Percentiles rank a stretch among this genome's conserved stretches.
Conservation (phyloP, 805 yeast genomes). For the Metschnikowia chrysomelidarum region DNA sequence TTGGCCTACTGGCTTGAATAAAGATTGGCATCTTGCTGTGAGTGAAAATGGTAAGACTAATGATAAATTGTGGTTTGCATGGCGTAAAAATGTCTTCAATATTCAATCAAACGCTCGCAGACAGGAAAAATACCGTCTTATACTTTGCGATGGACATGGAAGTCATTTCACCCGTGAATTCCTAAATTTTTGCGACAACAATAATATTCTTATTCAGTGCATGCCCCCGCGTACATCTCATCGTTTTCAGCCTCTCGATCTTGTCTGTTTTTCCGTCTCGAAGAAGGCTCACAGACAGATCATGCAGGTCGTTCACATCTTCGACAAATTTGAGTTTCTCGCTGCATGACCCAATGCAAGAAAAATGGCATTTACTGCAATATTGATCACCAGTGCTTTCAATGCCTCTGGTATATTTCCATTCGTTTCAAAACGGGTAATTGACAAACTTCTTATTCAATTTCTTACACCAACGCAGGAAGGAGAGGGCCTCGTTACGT, state of each 20-base stretch:
- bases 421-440: too few relatives aligned
- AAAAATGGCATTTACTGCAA: too few relatives aligned
- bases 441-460: too few relatives aligned
- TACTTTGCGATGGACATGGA: conserved; percentile 3
- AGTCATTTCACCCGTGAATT: conserved; percentile 1
- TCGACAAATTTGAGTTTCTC: too few relatives aligned
- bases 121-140: conserved; percentile 1
- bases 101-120: neutral
- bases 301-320: too few relatives aligned
- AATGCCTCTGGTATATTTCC: too few relatives aligned
- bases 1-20: neutral
- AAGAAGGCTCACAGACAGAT: conserved; percentile 1
- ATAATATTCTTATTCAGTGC: conserved; percentile 1
- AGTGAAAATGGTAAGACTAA: conserved; percentile 1
- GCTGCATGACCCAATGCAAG: too few relatives aligned
- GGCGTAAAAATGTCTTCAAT: neutral
- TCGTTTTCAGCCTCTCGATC: conserved; percentile 2
- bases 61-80: neutral
- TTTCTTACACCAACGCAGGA: too few relatives aligned
- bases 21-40: neutral
- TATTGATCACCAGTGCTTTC: too few relatives aligned
- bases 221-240: conserved; percentile 2
- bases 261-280: neutral
- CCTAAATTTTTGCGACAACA: neutral
- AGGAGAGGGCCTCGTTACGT: too few relatives aligned